Percentiles rank a stretch among this genome's conserved stretches.
Conservation (phyloP, 2,329 filamentous ascomycete species). For the Cordyceps militaris region DNA sequence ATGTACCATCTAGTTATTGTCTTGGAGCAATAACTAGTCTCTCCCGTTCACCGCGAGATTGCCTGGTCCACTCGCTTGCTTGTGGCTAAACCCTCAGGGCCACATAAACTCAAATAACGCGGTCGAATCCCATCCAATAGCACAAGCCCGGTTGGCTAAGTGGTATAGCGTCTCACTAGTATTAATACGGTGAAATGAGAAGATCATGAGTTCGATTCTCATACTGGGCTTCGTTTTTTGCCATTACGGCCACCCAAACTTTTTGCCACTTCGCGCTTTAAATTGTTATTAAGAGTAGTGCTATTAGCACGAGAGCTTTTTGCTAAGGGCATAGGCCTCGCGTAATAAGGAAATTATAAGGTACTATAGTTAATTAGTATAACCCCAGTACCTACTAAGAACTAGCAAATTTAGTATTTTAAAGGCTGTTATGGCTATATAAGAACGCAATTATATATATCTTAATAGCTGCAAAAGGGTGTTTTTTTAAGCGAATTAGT, state of each 20-base stretch:
- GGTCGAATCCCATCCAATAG: neutral
- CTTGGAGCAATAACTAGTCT: neutral
- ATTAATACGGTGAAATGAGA: conserved; percentile 20
- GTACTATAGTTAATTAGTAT: too few relatives aligned
- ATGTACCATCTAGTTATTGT: neutral
- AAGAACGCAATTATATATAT: too few relatives aligned
- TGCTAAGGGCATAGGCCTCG: too few relatives aligned
- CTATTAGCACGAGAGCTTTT: too few relatives aligned
- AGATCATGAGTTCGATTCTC: conserved; percentile 26
- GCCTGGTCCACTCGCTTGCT: neutral
- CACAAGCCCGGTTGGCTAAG: conserved; percentile 23
- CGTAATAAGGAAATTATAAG: too few relatives aligned
- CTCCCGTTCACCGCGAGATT: neutral
- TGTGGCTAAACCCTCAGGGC: neutral
- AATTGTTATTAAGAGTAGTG: too few relatives aligned
- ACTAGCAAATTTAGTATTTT: too few relatives aligned
- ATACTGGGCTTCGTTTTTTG: conserved; percentile 20
- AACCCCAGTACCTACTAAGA: too few relatives aligned
- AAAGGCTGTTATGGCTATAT: too few relatives aligned
- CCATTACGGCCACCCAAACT: neutral
- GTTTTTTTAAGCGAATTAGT: too few relatives aligned
- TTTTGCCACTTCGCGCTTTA: too few relatives aligned
- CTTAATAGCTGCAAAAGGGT: too few relatives aligned
- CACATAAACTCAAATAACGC: conserved; percentile 5
- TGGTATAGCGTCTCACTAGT: conserved; percentile 28